Base-by-base conservation (phyloP, 2,329 filamentous ascomycete species). In the Penicillium sp. region DNA sequence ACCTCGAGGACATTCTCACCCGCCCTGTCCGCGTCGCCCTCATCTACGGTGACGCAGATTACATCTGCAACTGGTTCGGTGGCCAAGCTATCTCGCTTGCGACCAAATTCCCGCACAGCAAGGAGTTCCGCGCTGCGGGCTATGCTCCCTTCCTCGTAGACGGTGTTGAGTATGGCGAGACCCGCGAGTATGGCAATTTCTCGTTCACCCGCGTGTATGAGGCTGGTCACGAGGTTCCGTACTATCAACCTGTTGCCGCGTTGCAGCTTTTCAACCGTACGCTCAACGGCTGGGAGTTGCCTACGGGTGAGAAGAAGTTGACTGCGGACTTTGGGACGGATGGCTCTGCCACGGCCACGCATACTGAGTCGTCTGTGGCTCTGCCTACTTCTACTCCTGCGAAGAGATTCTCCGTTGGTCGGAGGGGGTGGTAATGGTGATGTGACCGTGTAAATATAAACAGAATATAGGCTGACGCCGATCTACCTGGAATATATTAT, bases 111-210 rank as follows among this genome's bases (percentile, higher is more conserved):
- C 67, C 72, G 1, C 81, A 86, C 41, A 78, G 81, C 11, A 75
- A 81, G 49, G 75, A 82, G 27, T 95, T 94, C 70, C 77, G 81
- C 1, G 73, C 78, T 0, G 87, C 91, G 0, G 90, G 90, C 0
- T 95, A 95, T 70, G 84, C 86, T 0, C 85, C 88, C 14, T 86
- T 95, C 61, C 78, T 87, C 13, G 86, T 90, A 41, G 90, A 91
- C 69, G 82, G 81, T 27, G 81, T 83, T 6, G 74, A 85, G 87
- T 69, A 90, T 53, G 91, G 91, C 19, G 84, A 85, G 56, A 90
- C 91, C 0, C 84, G 90, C 4, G 90, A 95, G 73, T 90, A 86
- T 67, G 90, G 89, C 11, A 93, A 93, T 66, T 82, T 90, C 55
- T 86, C 83, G 16, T 90, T 90, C 71, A 85, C 84, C 55, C 82